Conservation (phyloP, 148 eudicot species). For the Hydrangea macrophylla region DNA sequence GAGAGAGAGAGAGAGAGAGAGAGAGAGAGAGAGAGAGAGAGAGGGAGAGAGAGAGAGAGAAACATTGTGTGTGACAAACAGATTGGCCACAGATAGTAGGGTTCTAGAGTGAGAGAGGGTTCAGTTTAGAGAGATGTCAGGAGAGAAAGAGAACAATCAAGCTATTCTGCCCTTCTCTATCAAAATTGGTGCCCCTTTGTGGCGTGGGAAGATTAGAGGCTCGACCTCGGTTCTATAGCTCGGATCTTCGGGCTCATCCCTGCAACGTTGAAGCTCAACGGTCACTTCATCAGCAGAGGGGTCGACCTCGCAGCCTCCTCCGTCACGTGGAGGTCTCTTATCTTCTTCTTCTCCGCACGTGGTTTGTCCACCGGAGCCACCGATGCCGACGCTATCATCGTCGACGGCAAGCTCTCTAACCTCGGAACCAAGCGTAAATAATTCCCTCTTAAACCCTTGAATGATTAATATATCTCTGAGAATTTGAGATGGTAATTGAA, state of each 20-base stretch:
- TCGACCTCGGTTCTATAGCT: constrained; percentile 75
- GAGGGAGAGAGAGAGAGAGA: not conserved
- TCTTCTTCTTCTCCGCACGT: constrained; percentile 66
- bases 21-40: not conserved
- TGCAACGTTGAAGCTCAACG: constrained; percentile 59
- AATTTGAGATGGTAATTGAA: not conserved
- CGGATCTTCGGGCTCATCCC: constrained; percentile 65
- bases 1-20: not conserved
- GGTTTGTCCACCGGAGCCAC: constrained; percentile 58
- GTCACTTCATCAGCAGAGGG: constrained; percentile 75
- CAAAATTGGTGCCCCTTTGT: constrained; percentile 37
- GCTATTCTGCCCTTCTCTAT: constrained; percentile 51
- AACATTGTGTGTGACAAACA: not conserved
- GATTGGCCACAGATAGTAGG: not conserved
- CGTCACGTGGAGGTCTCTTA: constrained; percentile 75
- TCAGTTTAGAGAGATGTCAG: constrained; percentile 18
- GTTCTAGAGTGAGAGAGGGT: not conserved
- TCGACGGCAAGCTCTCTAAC: constrained; percentile 59
- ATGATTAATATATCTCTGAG: not conserved
- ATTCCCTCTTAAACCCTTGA: not conserved
- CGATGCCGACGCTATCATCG: constrained; percentile 46
- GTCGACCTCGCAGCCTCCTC: constrained; percentile 66
- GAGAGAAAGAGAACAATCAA: constrained; percentile 25
- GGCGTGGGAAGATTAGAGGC: constrained; percentile 53
- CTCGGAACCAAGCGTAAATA: constrained; percentile 57